These are phyloP conservation scores for Epicoccum nigrum DNA, from an alignment of 2,329 filamentous ascomycete species.

Conservation along the genomic window DNA sequence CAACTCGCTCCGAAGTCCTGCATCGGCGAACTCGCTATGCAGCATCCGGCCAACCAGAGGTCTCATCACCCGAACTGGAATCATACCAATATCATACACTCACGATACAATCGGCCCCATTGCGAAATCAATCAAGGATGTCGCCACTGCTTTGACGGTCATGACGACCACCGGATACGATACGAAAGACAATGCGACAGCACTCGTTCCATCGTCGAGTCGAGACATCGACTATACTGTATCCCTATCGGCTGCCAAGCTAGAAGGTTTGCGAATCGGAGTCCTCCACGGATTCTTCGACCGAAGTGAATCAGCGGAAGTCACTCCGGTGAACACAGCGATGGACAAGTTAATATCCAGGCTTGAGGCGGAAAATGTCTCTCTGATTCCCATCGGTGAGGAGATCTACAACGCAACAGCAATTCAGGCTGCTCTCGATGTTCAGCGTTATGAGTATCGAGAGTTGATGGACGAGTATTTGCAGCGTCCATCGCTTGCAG, in stretches of 20 bases:
- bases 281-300: slow-evolving; percentile 65
- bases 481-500: slow-evolving; percentile 50
- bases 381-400: slow-evolving; percentile 58
- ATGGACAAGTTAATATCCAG: slow-evolving; percentile 57
- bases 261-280: slow-evolving; percentile 56
- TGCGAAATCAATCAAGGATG: slow-evolving; percentile 57
- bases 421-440: slow-evolving; percentile 59
- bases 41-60: slow-evolving; percentile 64
- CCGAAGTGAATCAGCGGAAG: slow-evolving; percentile 58
- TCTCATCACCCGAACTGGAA: slow-evolving; percentile 57
- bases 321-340: slow-evolving; percentile 61
- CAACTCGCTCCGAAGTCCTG: slow-evolving; percentile 65
- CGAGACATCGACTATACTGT: slow-evolving; percentile 56
- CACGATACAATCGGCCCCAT: slow-evolving; percentile 65
- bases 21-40: slow-evolving; percentile 65
- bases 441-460: slow-evolving; percentile 66
- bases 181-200: slow-evolving; percentile 59
- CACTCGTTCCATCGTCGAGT: slow-evolving; percentile 52
- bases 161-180: slow-evolving; percentile 62
- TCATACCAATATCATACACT: slow-evolving; percentile 63
- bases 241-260: slow-evolving; percentile 41
- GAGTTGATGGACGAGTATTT: slow-evolving; percentile 64
- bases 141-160: slow-evolving; percentile 58
- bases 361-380: slow-evolving; percentile 56
- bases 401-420: slow-evolving; percentile 59